These are phyloP conservation scores for Globisporangium ultimum DNA, from an alignment of 352 stramenopile genomes.

Conservation along the genomic window DNA sequence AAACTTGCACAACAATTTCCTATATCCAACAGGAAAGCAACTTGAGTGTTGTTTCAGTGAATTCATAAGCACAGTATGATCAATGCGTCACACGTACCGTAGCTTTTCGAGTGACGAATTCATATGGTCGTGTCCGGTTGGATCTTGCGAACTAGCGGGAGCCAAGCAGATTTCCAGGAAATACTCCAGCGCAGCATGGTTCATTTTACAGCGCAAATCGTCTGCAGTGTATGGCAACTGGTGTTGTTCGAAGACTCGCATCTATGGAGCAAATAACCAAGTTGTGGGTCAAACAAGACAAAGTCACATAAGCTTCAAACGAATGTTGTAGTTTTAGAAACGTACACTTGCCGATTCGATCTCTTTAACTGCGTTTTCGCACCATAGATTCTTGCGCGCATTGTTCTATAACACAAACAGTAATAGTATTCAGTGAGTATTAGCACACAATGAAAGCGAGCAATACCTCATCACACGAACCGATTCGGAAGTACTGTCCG, in stretches of 20 bases:
- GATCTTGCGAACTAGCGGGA: background rate
- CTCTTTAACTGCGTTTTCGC: conserved; percentile 10
- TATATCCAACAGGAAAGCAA: background rate
- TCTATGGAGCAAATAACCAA: background rate
- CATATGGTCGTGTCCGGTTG: background rate
- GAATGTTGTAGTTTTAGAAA: background rate
- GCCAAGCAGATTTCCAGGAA: conserved; percentile 10
- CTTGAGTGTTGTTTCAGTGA: background rate
- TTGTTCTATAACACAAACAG: background rate
- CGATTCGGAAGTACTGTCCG: background rate
- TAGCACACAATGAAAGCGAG: background rate
- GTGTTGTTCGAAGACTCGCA: background rate
- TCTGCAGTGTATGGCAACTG: background rate
- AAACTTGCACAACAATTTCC: conserved; percentile 5
- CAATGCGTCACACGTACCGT: background rate
- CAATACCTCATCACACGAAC: background rate
- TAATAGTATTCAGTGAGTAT: no score
- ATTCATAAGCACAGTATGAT: background rate
- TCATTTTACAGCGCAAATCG: background rate
- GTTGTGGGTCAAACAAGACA: background rate
- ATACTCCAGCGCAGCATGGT: conserved; percentile 5
- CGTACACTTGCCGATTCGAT: conserved; percentile 12
- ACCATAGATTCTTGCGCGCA: conserved; percentile 8
- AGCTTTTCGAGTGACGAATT: conserved; percentile 4
- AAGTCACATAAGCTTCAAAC: background rate